phyloP scores from a whole-genome alignment of 1,139 yeast species.

The Schwanniomyces etchellsii region DNA sequence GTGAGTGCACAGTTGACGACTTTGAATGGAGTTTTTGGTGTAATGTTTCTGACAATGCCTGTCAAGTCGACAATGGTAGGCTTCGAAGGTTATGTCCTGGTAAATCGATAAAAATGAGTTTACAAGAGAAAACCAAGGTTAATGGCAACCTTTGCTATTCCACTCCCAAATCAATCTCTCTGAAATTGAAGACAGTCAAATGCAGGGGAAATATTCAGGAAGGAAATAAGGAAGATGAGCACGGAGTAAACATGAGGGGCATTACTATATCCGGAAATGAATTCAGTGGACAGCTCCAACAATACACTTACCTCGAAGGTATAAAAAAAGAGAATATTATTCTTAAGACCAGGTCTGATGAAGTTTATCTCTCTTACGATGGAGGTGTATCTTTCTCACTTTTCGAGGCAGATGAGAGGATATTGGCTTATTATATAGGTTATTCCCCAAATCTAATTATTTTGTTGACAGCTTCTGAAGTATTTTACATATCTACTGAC shows the following conservation, averaged over 20 bases:
- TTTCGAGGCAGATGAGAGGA: constrained; percentile 41
- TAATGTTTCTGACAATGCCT: constrained; percentile 34
- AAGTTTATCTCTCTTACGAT: constrained; percentile 64
- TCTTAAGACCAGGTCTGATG: constrained; percentile 46
- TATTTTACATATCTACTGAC: constrained; percentile 55
- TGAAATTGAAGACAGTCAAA: constrained; percentile 19
- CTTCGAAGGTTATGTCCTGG: too few relatives aligned
- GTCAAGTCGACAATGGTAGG: constrained; percentile 46
- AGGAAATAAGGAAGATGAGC: constrained; percentile 20
- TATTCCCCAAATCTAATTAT: constrained; percentile 60
- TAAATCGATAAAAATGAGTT: too few relatives aligned
- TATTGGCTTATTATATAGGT: constrained; percentile 55
- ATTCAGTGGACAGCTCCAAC: constrained; percentile 45
- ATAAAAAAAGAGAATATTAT: constrained; percentile 67
- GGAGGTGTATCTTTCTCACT: constrained; percentile 64
- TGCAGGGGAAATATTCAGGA: constrained; percentile 32
- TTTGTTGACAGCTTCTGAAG: constrained; percentile 46
- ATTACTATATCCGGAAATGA: too few relatives aligned
- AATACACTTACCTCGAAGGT: constrained; percentile 51
- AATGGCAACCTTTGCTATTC: too few relatives aligned
- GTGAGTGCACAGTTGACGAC: constrained; percentile 62
- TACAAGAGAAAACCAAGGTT: too few relatives aligned
- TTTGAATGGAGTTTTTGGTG: constrained; percentile 73
- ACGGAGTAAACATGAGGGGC: constrained; percentile 14
- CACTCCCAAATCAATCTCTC: constrained; percentile 20